Percentiles rank a stretch among this genome's conserved stretches.
phyloP scores from a whole-genome alignment of 176 grass and related monocot species.

The Elaeis guineensis region DNA sequence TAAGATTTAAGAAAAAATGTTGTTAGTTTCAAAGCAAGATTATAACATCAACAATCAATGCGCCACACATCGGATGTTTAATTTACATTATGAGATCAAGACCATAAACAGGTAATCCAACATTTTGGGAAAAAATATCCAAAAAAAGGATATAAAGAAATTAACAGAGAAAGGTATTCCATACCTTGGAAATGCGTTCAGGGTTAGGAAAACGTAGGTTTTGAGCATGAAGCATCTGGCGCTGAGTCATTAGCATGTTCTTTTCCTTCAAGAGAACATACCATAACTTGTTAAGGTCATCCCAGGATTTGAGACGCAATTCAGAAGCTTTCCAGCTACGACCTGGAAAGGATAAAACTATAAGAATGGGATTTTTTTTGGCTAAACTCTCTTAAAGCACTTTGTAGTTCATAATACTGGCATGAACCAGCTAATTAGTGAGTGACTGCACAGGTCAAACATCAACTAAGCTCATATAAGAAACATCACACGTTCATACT shows the following conservation, averaged over 20 bases:
- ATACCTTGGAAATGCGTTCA: conserved; percentile 89
- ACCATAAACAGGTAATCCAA: too few relatives aligned
- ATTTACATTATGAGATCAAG: too few relatives aligned
- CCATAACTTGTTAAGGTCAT: conserved; percentile 94
- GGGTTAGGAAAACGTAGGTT: conserved; percentile 71
- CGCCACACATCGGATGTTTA: too few relatives aligned
- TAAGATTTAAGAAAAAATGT: too few relatives aligned
- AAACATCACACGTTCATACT: too few relatives aligned
- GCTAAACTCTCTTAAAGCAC: not conserved
- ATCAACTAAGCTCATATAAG: too few relatives aligned
- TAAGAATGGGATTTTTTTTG: not conserved
- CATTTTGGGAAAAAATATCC: too few relatives aligned
- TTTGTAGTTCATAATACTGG: not conserved
- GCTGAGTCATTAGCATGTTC: conserved; percentile 90
- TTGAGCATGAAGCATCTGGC: conserved; percentile 76
- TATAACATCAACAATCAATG: too few relatives aligned
- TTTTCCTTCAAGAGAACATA: conserved; percentile 92
- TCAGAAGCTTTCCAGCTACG: conserved; percentile 94
- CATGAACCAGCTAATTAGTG: too few relatives aligned
- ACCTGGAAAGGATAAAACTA: conserved; percentile 26
- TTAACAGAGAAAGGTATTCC: not conserved
- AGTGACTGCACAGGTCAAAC: too few relatives aligned
- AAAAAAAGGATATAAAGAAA: too few relatives aligned
- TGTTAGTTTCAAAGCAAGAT: too few relatives aligned
- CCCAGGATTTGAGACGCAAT: conserved; percentile 91